A percentile compares a stretch with the other conserved stretches of the same genome.
phyloP scores from a whole-genome alignment of 2,329 filamentous ascomycete species.

The Lasiodiplodia citricola region DNA sequence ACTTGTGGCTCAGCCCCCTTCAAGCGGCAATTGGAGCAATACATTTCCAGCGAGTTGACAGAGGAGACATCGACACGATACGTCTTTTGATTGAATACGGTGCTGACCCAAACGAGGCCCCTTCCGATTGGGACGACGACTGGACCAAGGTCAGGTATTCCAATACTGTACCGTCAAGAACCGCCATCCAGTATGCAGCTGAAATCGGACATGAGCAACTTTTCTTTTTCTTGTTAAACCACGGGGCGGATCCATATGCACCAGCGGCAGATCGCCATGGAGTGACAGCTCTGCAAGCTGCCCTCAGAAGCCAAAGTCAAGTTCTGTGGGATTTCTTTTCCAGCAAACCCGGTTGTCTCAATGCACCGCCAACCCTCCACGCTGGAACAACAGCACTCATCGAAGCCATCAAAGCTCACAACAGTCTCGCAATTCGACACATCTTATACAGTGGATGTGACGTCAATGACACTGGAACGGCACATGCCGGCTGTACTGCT shows the following conservation, averaged over 20 bases:
- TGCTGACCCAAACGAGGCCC: no score
- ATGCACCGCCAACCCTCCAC: not conserved
- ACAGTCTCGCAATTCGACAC: not conserved
- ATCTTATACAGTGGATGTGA: not conserved
- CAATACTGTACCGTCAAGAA: not conserved
- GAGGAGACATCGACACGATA: not conserved
- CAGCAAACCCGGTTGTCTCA: rapidly evolving
- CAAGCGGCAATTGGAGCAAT: not conserved
- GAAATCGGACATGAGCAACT: not conserved
- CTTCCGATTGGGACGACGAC: no score
- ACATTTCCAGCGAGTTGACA: rapidly evolving
- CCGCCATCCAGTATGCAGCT: not conserved
- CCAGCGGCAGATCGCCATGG: no score
- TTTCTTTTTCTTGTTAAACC: not conserved
- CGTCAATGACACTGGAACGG: not conserved
- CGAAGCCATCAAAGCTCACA: not conserved
- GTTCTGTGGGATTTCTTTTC: not conserved
- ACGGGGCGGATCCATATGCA: not conserved
- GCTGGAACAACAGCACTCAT: not conserved
- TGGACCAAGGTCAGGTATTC: no score
- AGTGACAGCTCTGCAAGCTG: no score
- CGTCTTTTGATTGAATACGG: not conserved
- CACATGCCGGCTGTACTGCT: not conserved
- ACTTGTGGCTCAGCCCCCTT: not conserved
- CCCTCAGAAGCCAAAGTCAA: not conserved